Evolutionary conservation across 768 basidiomycete genomes (phyloP).

Genomic region (Tricholoma terreum): DNA sequence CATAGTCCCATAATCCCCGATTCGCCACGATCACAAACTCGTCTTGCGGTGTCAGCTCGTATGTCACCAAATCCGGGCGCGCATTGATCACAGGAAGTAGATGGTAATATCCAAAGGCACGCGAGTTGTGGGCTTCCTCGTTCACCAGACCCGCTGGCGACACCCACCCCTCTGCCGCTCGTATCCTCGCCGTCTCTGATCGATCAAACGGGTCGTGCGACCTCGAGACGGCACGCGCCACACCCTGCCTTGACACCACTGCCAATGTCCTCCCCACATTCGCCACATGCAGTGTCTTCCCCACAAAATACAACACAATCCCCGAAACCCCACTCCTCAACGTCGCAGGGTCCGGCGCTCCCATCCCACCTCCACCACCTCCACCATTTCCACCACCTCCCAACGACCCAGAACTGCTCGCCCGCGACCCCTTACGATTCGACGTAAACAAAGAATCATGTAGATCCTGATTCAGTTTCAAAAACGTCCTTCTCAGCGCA

Average conservation of each 20-base stretch:
- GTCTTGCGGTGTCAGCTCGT: slow-evolving; percentile 76
- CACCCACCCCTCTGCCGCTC: slow-evolving; percentile 91
- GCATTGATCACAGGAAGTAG: slow-evolving; percentile 89
- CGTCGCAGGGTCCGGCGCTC: slow-evolving; percentile 42
- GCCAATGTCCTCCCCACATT: slow-evolving; percentile 89
- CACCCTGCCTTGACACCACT: slow-evolving; percentile 76
- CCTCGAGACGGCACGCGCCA: slow-evolving; percentile 68
- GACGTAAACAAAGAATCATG: slow-evolving; percentile 61
- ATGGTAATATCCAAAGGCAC: slow-evolving; percentile 91
- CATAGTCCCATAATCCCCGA: slow-evolving; percentile 88
- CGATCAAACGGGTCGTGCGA: slow-evolving; percentile 91
- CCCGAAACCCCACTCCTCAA: slow-evolving; percentile 76
- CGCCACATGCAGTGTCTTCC: slow-evolving; percentile 80
- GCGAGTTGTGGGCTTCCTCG: slow-evolving; percentile 87
- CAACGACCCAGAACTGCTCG: slow-evolving; percentile 42
- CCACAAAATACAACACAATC: slow-evolving; percentile 80
- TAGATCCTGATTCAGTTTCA: slow-evolving; percentile 79
- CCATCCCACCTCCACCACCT: neutral
- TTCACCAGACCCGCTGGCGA: slow-evolving; percentile 88
- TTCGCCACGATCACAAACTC: slow-evolving; percentile 98
- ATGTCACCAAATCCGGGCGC: slow-evolving; percentile 69
- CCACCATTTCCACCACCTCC: slow-evolving; percentile 2
- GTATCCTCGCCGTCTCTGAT: slow-evolving; percentile 81
- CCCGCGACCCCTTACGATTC: slow-evolving; percentile 71
- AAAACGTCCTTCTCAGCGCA: slow-evolving; percentile 84